Base-by-base conservation (phyloP, 805 yeast species). In the Metschnikowia hibisci region DNA sequence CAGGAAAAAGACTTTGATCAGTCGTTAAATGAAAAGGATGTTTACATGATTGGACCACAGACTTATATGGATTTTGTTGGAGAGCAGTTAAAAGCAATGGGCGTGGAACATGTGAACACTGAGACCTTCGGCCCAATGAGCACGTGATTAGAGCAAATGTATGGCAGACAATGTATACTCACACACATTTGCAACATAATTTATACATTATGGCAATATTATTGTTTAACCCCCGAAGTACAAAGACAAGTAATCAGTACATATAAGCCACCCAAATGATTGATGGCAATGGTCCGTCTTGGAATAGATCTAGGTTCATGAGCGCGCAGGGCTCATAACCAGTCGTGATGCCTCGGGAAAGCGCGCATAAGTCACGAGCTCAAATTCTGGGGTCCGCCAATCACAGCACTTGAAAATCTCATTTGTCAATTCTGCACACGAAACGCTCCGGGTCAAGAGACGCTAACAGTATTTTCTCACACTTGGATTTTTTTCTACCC, bases 101-200 rank as follows among this genome's bases (percentile, higher is more conserved):
- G 59, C 11, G 47, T 43, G 32, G 15, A 29, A n/a, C 27, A 35
- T 23, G 46, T 66, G 18, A 42, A 53, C 26, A 46, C 57, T 14
- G 72, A 66, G 49, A 56, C 52, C 37, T 67, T 64, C 46, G 71
- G 71, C 14, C 69, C 71, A 30, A 51, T 56, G 18, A 59, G 13
- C 20, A 43, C 42, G 30, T 44, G 22, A 41, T 10, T 4, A n/a
- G 12, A 27, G 13, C 12, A 25, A n/a, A 3, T 30, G 14, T 13
- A 14, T 14, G 18, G 32, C 13, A 29, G 5, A 4, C 16, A 8
- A 4, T 13, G 32, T 9, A n/a, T 6, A 11, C 13, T 14, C 15
- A 30, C 11, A 6, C 32, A 12, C 29, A 4, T 12, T 12, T 11
- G 12, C 3, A 27, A 11, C 13, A 3, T 3, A 11, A 6, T 27